These are phyloP conservation scores for Metschnikowia colocasiae DNA, from an alignment of 805 yeast species.

Conservation along the genomic window DNA sequence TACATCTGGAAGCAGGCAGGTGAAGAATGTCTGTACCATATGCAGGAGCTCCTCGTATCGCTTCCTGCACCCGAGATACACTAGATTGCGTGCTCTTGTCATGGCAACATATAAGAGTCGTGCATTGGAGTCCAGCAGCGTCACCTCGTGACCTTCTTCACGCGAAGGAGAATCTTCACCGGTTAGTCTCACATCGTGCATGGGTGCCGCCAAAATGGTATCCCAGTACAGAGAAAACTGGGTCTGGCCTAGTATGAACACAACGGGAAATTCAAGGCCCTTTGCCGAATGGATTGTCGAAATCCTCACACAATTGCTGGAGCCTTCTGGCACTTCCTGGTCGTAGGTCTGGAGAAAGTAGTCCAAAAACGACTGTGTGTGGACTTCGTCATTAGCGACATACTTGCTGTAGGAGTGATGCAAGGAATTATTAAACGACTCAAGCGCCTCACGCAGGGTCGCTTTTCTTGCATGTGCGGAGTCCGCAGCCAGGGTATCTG, in stretches of 20 bases:
- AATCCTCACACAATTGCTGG: slow-evolving; percentile 41
- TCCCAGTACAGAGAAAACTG: slow-evolving; percentile 14
- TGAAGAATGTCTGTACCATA: slow-evolving; percentile 2
- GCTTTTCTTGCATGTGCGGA: slow-evolving; percentile 6
- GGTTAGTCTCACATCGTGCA: neutral
- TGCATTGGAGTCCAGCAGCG: slow-evolving; percentile 3
- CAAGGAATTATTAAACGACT: slow-evolving; percentile 16
- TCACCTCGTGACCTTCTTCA: neutral
- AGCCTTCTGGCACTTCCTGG: slow-evolving; percentile 29
- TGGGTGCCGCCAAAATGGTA: neutral
- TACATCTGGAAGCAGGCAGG: slow-evolving; percentile 8
- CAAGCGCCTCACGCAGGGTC: slow-evolving; percentile 9
- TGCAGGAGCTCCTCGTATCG: slow-evolving; percentile 6
- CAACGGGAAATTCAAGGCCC: slow-evolving; percentile 70
- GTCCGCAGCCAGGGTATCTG: slow-evolving; percentile 4
- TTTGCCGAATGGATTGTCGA: slow-evolving; percentile 74
- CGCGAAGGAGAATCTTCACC: neutral
- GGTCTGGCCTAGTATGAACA: slow-evolving; percentile 40
- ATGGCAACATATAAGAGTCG: slow-evolving; percentile 59
- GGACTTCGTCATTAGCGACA: slow-evolving; percentile 6
- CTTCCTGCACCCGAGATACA: slow-evolving; percentile 31
- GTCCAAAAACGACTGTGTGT: slow-evolving; percentile 26
- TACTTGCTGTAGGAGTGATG: slow-evolving; percentile 14
- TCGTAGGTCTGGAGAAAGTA: slow-evolving; percentile 41
- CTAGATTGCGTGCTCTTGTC: slow-evolving; percentile 55